These are phyloP conservation scores for Colletotrichum salicis DNA, from an alignment of 2,329 filamentous ascomycete species.

Conservation along the genomic window DNA sequence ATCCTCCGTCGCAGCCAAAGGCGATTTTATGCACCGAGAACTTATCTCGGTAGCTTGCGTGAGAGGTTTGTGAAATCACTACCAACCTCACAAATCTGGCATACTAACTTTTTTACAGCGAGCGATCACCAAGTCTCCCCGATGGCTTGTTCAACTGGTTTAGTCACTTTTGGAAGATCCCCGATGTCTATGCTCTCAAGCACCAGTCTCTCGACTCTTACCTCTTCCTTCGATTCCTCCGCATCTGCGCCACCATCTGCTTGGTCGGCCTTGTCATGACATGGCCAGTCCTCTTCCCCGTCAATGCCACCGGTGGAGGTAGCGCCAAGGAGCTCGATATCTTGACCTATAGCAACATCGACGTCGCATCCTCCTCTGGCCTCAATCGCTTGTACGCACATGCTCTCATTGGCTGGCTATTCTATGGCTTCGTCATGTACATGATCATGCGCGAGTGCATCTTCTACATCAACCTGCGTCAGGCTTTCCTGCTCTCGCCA, in stretches of 20 bases:
- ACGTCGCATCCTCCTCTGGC: slow-evolving; percentile 57
- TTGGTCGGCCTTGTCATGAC: slow-evolving; percentile 86
- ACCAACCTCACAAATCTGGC: background rate
- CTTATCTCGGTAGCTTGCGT: slow-evolving; percentile 59
- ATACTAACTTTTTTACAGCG: slow-evolving; percentile 44
- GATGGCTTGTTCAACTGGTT: slow-evolving; percentile 72
- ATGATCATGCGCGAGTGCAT: slow-evolving; percentile 88
- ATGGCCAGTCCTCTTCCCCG: slow-evolving; percentile 86
- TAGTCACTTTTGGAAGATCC: slow-evolving; percentile 68
- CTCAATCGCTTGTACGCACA: slow-evolving; percentile 83
- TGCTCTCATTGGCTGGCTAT: slow-evolving; percentile 82
- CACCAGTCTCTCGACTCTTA: slow-evolving; percentile 90
- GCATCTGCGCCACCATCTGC: slow-evolving; percentile 79
- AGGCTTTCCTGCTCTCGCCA: slow-evolving; percentile 90
- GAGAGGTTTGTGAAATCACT: slow-evolving; percentile 45
- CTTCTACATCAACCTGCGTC: slow-evolving; percentile 91
- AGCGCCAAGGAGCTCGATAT: slow-evolving; percentile 75
- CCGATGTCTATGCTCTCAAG: slow-evolving; percentile 81
- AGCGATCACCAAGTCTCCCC: slow-evolving; percentile 68
- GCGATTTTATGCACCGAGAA: slow-evolving; percentile 62
- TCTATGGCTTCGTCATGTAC: slow-evolving; percentile 88
- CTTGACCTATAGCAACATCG: slow-evolving; percentile 82
- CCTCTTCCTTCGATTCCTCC: slow-evolving; percentile 85
- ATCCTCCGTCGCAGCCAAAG: slow-evolving; percentile 55
- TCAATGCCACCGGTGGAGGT: slow-evolving; percentile 85